Evolutionary conservation across 164 flowering plant species (phyloP), one percentile per base, ranked within the genome.

Genomic region (Piper longum): DNA sequence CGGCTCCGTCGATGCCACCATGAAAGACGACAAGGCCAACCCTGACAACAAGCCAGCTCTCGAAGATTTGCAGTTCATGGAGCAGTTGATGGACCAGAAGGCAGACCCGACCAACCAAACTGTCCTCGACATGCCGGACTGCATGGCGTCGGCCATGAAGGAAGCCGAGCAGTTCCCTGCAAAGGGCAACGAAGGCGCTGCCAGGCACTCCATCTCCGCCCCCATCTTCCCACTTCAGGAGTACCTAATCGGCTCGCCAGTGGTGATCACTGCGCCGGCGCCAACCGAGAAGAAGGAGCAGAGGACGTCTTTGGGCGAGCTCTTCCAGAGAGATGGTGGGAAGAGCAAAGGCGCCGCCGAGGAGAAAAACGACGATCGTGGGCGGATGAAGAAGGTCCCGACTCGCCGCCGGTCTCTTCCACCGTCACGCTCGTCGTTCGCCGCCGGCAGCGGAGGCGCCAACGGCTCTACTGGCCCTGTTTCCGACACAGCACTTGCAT

Each of bases 251-350:
- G 89, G 97, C 7, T 80, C 96, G 36, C 83, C 87, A 4, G 70
- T 82, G 41, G 96, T 80, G 65, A 17, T 81, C 63, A 12, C 52
- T 5, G 52, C 52, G 0, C 52, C 52, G 52, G 52, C 8, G 7
- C 52, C 52, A 14, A 14, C 52, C 14, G 52, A 48, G 81, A 85
- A 36, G 85, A 80, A 61, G 76, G 79, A 89, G 69, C 73, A 80
- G n/a, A 74, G 96, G 68, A 75, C 89, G 16, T 89, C 98, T 0
- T 87, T 91, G 3, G 91, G 91, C 0, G 98, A 91, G 77, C 78
- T 91, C 62, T 87, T 91, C 71, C 89, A 84, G 82, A 87, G 66
- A 74, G 82, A 83, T 56, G 77, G 72, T n/a, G 96, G 84, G 62
- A 85, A 85, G 36, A 70, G 67, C 19, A 73, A 70, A 7, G 65